A percentile compares a stretch with the other conserved stretches of the same genome.
These are phyloP conservation scores for Chimonanthus praecox DNA, from an alignment of 164 flowering plant genomes.

Conservation along the genomic window DNA sequence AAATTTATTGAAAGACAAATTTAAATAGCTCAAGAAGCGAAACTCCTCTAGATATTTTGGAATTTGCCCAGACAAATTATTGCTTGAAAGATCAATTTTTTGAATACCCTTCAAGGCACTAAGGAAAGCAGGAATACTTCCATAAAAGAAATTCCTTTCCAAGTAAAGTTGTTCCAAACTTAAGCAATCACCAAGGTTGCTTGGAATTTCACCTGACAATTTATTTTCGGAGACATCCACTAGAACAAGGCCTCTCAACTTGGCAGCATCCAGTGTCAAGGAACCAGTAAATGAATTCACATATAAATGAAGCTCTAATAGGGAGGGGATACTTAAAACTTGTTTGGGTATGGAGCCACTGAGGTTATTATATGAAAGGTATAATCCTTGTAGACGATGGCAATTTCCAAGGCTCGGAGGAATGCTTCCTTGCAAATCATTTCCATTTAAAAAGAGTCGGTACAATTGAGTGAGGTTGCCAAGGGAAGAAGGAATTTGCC, in stretches of 20 bases:
- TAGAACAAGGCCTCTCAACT: conserved; percentile 27
- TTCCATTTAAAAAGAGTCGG: conserved; percentile 13
- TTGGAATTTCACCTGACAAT: conserved; percentile 14
- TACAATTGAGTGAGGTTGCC: conserved; percentile 22
- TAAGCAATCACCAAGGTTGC: not conserved
- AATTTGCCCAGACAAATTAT: conserved; percentile 11
- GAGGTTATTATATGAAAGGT: conserved; percentile 12
- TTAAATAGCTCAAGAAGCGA: not conserved
- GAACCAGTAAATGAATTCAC: conserved; percentile 43
- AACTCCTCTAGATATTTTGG: conserved; percentile 2
- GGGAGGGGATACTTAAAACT: not conserved
- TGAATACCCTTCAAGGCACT: not conserved
- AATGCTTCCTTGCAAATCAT: conserved; percentile 19
- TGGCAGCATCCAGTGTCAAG: conserved; percentile 37
- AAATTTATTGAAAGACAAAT: conserved; percentile 17
- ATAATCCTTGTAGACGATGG: not conserved
- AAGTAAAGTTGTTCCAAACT: conserved; percentile 5
- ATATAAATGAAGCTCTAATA: conserved; percentile 26
- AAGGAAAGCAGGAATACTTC: conserved; percentile 10
- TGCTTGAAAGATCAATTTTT: conserved; percentile 8
- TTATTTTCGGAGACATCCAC: conserved; percentile 18
- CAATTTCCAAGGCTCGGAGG: conserved; percentile 10
- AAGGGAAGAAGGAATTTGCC: conserved; percentile 26
- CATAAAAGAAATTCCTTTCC: conserved; percentile 8
- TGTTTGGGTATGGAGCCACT: conserved; percentile 15